These are phyloP conservation scores for Tolypocladium cylindrosporum DNA, from an alignment of 2,329 filamentous ascomycete species.

Conservation along the genomic window DNA sequence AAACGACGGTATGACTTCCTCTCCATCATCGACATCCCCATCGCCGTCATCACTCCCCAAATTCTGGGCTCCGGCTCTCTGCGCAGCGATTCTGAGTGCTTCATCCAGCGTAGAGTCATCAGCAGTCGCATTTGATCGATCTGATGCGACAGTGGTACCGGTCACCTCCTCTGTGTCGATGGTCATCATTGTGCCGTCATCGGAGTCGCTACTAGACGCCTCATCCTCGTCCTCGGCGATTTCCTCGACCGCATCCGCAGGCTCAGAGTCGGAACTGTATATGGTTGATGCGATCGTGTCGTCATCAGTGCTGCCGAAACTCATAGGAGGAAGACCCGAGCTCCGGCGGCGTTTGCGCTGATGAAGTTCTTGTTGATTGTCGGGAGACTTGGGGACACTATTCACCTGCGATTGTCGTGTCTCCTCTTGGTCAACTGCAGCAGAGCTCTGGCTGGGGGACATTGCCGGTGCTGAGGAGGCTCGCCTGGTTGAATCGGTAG, in stretches of 20 bases:
- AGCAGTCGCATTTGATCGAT: constrained; percentile 49
- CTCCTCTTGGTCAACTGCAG: constrained; percentile 33
- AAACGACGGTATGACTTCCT: constrained; percentile 67
- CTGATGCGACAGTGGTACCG: constrained; percentile 54
- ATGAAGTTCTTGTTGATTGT: constrained; percentile 49
- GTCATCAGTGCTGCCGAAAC: constrained; percentile 56
- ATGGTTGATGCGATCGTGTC: constrained; percentile 67
- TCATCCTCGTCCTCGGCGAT: constrained; percentile 41
- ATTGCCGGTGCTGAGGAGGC: constrained; percentile 47
- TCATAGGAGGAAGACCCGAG: constrained; percentile 55
- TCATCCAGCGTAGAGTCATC: constrained; percentile 64
- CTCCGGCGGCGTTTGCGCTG: constrained; percentile 53
- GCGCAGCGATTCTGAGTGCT: constrained; percentile 64
- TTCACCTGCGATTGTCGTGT: constrained; percentile 54
- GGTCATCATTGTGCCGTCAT: constrained; percentile 73
- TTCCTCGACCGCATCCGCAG: constrained; percentile 43
- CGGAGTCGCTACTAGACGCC: constrained; percentile 47
- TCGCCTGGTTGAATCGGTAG: constrained; percentile 65
- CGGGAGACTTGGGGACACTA: constrained; percentile 48
- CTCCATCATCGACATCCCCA: constrained; percentile 49
- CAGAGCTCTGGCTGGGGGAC: constrained; percentile 9
- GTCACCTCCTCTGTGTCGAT: constrained; percentile 72
- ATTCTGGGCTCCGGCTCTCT: constrained; percentile 63
- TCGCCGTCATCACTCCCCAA: constrained; percentile 41
- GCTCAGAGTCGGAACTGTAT: constrained; percentile 58